Base-by-base conservation (phyloP, 2,329 filamentous ascomycete genomes). In the Cercospora brassicicola region DNA sequence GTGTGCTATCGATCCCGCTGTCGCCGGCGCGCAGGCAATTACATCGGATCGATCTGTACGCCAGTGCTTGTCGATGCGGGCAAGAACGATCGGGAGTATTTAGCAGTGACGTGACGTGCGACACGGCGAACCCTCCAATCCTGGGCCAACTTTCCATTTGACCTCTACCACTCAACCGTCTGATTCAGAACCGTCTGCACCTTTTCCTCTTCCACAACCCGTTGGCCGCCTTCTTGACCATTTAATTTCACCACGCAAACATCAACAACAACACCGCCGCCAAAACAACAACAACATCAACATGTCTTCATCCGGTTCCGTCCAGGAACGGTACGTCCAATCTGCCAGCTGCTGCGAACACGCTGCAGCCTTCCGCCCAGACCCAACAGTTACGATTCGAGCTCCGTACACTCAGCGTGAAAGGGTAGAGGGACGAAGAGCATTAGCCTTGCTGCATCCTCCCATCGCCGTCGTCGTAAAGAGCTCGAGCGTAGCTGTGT, bases 241-340 rank as follows among this genome's bases (percentile, higher is more conserved):
- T 26, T 26, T 55, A 60, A 57, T 65, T 39, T 48, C 63, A 45
- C 53, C 23, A 23, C 33, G 23, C 64, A 65, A 53, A 62, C 33
- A 18, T 7, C 18, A 33, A 68, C 56, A 59, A 13, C 48, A 31
- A 39, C 51, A 31, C 55, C 28, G 11, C 56, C 66, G 36, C 36
- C 18, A 28, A 55, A 53, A 20, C 18, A 20, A 55, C 48, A 65
- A 51, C 33, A 33, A 48, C 23, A 57, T 13, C 64, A 65, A 39
- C 62, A 64, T 62, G 61, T 56, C 66, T 51, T 39, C 64, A 36
- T 67, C 68, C 45, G 73, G 69, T 64, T 71, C 69, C 71, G 72
- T 74, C 65, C 72, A 75, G 66, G 73, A 75, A 68, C 64, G 68
- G 72, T 73, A 67, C 64, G 72, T 53, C 30, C 62, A 53, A 59